Evolutionary conservation across 2,329 filamentous ascomycete genomes (phyloP), one percentile per base, ranked within the genome.

Genomic region (Botrytis hyacinthi): DNA sequence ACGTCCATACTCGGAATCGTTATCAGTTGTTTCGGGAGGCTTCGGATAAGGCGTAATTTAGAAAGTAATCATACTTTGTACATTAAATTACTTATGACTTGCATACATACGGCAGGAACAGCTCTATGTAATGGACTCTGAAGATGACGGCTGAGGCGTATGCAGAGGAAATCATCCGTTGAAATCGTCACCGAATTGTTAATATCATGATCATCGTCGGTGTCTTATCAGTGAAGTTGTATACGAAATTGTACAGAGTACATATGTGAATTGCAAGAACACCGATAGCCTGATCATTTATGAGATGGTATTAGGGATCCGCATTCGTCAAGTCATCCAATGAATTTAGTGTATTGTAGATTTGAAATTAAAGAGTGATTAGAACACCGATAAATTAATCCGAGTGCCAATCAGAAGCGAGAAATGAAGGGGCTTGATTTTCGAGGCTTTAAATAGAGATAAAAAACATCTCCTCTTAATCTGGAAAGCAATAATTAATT

Each of bases 391-490:
- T 18, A 26, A 57, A n/a, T 18, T 18, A 26, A 14, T n/a, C 12
- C 16, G 26, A 12, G 26, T 4, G n/a, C 63, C 44, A 66, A 66
- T 66, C 29, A 48, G 63, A 66, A 66, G 63, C 63, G 63, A 66
- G 29, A 48, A 29, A 66, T 66, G 63, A 66, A 66, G 63, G 63
- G 44, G 63, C 8, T n/a, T 22, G 12, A 35, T 26, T 32, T 35
- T 35, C 7, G 29, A 66, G 29, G 14, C 14, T 44, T 63, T n/a
- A 6, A 6, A 18, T 29, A 44, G 16, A 57, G 14, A 57, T 29
- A 8, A 29, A 32, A 18, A 9, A 7, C n/a, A 29, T 18, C 14
- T 29, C 51, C 12, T 29, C n/a, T n/a, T 14, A 16, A 18, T 57
- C 14, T 57, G n/a, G 7, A 57, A 57, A 29, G 51, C 51, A 18